These are phyloP conservation scores for Kazachstania bromeliacearum DNA, from an alignment of 805 yeast genomes.

Conservation along the genomic window DNA sequence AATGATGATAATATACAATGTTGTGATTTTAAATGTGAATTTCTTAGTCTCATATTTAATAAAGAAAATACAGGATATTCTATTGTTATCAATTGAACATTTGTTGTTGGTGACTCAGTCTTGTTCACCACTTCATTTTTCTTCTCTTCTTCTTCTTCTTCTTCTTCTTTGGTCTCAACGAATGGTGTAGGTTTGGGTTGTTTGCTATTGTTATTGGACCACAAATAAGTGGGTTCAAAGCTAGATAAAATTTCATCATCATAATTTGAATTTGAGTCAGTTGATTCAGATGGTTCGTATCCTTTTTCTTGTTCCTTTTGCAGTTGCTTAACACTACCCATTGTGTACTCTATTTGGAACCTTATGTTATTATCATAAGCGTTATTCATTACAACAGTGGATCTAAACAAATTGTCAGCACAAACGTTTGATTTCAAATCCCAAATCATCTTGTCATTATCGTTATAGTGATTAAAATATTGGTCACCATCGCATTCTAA, in stretches of 20 bases:
- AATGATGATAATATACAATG: conserved; percentile 23
- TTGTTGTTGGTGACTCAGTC: not conserved
- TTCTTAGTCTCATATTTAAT: conserved; percentile 26
- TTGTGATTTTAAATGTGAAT: conserved; percentile 14
- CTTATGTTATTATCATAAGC: conserved; percentile 24
- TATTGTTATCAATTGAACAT: conserved; percentile 2
- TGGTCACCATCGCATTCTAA: conserved; percentile 5
- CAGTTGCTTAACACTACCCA: not conserved
- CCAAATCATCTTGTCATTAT: not conserved
- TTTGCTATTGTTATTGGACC: conserved; percentile 3
- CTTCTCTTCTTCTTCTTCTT: not conserved
- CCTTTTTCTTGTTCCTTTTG: not conserved
- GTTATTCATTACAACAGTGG: conserved; percentile 28
- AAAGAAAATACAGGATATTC: conserved; percentile 26
- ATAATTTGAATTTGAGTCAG: conserved; percentile 3
- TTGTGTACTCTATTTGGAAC: conserved; percentile 8
- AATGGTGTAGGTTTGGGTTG: not conserved
- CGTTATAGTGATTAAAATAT: conserved; percentile 3
- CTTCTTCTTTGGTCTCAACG: not conserved
- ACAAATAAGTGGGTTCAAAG: conserved; percentile 20
- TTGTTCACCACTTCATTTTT: not conserved
- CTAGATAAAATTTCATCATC: conserved; percentile 16
- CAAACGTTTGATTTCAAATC: conserved; percentile 4
- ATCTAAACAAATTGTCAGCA: conserved; percentile 16
- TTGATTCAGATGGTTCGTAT: not conserved